phyloP scores from a whole-genome alignment of 2,329 filamentous ascomycete species.

The Mollisiaceae sp. region DNA sequence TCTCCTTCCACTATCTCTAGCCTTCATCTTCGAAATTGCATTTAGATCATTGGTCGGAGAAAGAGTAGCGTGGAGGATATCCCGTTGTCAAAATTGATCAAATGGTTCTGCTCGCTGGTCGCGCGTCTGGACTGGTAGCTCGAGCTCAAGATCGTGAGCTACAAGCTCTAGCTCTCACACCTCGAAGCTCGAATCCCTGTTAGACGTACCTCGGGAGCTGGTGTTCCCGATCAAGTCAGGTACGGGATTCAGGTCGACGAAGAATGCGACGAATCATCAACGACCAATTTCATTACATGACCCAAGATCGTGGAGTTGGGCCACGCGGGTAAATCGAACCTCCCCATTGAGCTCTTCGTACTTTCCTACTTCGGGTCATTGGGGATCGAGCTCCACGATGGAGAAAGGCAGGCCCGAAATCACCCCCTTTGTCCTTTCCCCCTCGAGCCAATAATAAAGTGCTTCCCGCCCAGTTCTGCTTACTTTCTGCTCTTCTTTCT shows the following conservation, averaged over 20 bases:
- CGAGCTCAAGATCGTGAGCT: neutral
- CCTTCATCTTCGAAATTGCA: neutral
- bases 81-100: neutral
- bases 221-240: conserved; percentile 18
- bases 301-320: neutral
- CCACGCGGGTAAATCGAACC: neutral
- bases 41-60: too few species aligned
- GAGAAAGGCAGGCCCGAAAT: neutral
- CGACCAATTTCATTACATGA: conserved; percentile 14
- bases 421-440: conserved; percentile 11
- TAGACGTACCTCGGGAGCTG: conserved; percentile 16
- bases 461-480: conserved; percentile 14
- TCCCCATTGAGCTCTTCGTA: neutral
- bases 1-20: neutral
- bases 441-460: conserved; percentile 15
- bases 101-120: neutral
- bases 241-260: neutral
- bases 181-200: conserved; percentile 7
- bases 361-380: neutral
- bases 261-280: conserved; percentile 13
- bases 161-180: neutral
- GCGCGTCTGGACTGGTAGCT: neutral
- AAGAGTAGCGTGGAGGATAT: neutral
- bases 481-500: conserved; percentile 13
- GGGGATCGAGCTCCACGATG: neutral